Percentiles rank a stretch among this genome's conserved stretches.
Evolutionary conservation across 305 asterid species (phyloP).

Genomic region (Plantago lanceolata): DNA sequence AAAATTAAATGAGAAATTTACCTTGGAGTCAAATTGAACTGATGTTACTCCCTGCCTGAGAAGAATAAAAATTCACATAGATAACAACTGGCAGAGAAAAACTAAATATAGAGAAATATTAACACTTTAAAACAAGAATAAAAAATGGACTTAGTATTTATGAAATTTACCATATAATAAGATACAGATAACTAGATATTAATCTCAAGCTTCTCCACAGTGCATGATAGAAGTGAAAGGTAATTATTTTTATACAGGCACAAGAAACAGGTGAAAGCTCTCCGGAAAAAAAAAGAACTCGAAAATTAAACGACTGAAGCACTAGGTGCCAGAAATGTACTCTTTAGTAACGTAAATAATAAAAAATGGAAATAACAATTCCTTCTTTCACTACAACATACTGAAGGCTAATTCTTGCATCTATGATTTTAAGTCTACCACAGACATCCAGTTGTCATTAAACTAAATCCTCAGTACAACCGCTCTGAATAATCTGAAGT

Average conservation of each 20-base stretch:
- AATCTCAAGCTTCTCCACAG: background rate
- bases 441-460: background rate
- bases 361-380: too few species aligned
- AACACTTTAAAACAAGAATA: background rate
- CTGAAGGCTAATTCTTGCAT: too few species aligned
- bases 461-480: background rate
- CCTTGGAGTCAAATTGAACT: conserved; percentile 88
- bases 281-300: background rate
- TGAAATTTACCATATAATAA: background rate
- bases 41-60: conserved; percentile 73
- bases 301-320: background rate
- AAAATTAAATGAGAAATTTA: conserved; percentile 26
- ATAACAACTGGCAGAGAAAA: background rate
- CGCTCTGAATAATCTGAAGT: background rate
- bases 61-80: conserved; percentile 15
- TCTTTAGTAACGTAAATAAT: too few species aligned
- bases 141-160: background rate
- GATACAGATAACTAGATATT: background rate
- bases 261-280: background rate
- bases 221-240: background rate
- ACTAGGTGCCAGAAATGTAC: background rate
- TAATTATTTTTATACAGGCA: background rate
- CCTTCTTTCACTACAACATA: too few species aligned
- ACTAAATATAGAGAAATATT: background rate
- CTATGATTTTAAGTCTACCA: background rate